Percentiles rank a stretch among this genome's conserved stretches.
Evolutionary conservation across 192 early-diverging fungal genomes (phyloP).

Genomic region (Backusella australiensis): DNA sequence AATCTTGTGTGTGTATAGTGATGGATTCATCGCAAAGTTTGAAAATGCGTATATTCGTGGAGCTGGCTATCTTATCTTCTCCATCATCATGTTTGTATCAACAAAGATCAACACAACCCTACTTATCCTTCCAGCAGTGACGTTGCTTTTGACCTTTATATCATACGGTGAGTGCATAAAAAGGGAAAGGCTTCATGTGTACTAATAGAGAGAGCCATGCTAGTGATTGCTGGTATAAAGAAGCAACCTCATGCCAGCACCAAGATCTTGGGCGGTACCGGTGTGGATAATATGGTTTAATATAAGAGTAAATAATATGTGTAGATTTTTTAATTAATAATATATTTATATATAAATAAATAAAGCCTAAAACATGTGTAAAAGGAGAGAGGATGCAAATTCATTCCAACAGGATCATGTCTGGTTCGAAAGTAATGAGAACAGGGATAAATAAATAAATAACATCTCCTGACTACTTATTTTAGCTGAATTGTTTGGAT

Average conservation of each 20-base stretch:
- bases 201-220: neutral
- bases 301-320: too few species aligned
- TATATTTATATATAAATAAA: too few species aligned
- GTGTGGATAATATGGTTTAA: conserved; percentile 33
- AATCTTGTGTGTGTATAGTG: neutral
- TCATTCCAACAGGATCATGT: neutral
- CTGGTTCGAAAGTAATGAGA: neutral
- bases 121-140: conserved; percentile 31
- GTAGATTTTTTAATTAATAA: too few species aligned
- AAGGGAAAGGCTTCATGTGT: neutral
- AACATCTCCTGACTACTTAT: too few species aligned
- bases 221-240: conserved; percentile 40
- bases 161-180: conserved; percentile 34
- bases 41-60: conserved; percentile 21
- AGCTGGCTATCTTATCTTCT: conserved; percentile 8
- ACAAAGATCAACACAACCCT: conserved; percentile 4
- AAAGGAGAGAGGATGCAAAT: neutral
- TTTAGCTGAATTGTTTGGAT: too few species aligned
- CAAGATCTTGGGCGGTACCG: conserved; percentile 43
- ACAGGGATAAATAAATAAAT: too few species aligned
- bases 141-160: conserved; percentile 36
- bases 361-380: too few species aligned
- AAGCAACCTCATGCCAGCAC: conserved; percentile 47
- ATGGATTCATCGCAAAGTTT: conserved; percentile 18
- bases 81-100: conserved; percentile 25